phyloP scores from a whole-genome alignment of 306 rosid genomes.

The Gastrolobium villosum region DNA sequence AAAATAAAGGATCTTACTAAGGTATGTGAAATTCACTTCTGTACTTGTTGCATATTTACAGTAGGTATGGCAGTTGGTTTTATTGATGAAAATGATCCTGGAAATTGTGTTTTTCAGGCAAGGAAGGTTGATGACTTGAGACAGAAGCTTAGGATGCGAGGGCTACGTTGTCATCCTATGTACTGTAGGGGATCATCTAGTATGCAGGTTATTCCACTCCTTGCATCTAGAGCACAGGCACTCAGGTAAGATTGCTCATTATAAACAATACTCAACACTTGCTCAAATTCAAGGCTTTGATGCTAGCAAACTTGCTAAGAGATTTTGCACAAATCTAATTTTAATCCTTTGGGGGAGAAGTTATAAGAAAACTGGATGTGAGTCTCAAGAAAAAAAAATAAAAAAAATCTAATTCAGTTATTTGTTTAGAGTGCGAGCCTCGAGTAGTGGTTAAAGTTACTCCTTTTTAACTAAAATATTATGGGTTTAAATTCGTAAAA shows the following conservation, averaged over 20 bases:
- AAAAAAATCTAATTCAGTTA: background rate
- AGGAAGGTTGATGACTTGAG: conserved; percentile 55
- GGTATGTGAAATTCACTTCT: conserved; percentile 37
- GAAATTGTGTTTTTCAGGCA: conserved; percentile 38
- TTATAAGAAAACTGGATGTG: too few species aligned
- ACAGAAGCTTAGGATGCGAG: conserved; percentile 55
- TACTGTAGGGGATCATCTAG: conserved; percentile 43
- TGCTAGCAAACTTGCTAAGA: background rate
- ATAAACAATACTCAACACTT: background rate
- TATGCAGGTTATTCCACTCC: conserved; percentile 55
- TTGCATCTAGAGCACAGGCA: conserved; percentile 57
- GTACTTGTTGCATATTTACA: background rate
- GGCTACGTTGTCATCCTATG: conserved; percentile 55
- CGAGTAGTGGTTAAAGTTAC: too few species aligned
- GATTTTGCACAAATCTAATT: background rate
- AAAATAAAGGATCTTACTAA: conserved; percentile 43
- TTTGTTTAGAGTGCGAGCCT: too few species aligned
- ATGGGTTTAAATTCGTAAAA: too few species aligned
- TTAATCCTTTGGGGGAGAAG: background rate
- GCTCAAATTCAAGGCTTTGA: background rate
- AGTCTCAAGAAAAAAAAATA: background rate
- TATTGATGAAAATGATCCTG: conserved; percentile 18
- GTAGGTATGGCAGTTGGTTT: background rate
- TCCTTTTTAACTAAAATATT: too few species aligned
- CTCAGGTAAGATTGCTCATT: conserved; percentile 50